These are phyloP conservation scores for Nothophytophthora sp. DNA, from an alignment of 352 stramenopile species.

Conservation along the genomic window DNA sequence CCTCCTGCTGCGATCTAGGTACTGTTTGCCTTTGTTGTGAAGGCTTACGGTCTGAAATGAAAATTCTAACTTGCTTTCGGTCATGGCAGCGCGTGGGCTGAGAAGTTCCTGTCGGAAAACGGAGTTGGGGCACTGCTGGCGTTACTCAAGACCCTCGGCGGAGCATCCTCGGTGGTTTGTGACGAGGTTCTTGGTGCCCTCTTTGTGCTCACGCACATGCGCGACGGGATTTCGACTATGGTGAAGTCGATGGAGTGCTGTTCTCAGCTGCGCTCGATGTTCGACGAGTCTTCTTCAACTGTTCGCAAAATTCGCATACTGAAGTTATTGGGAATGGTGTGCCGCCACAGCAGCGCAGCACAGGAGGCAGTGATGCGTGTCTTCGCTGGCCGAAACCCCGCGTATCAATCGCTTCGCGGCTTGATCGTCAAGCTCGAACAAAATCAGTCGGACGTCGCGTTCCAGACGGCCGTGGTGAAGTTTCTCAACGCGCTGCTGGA, in stretches of 20 bases:
- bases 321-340: slow-evolving; percentile 31
- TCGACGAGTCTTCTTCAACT: slow-evolving; percentile 20
- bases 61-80: neutral
- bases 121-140: slow-evolving; percentile 42
- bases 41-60: neutral
- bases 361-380: slow-evolving; percentile 30
- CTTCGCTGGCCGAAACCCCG: slow-evolving; percentile 13
- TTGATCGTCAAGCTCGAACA: slow-evolving; percentile 30
- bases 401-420: slow-evolving; percentile 23
- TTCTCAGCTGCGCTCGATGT: slow-evolving; percentile 22
- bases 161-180: slow-evolving; percentile 17
- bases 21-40: neutral
- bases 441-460: slow-evolving; percentile 24
- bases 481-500: slow-evolving; percentile 54
- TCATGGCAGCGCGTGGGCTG: slow-evolving; percentile 45
- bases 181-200: slow-evolving; percentile 52
- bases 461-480: slow-evolving; percentile 34
- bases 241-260: slow-evolving; percentile 33
- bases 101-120: slow-evolving; percentile 47
- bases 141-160: slow-evolving; percentile 32
- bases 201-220: slow-evolving; percentile 44
- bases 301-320: slow-evolving; percentile 25
- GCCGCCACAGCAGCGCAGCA: slow-evolving; percentile 23
- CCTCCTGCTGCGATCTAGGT: slow-evolving; percentile 52
- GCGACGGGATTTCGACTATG: slow-evolving; percentile 31